Conservation (phyloP, 306 rosid species). For the Cucurbita maxima region DNA sequence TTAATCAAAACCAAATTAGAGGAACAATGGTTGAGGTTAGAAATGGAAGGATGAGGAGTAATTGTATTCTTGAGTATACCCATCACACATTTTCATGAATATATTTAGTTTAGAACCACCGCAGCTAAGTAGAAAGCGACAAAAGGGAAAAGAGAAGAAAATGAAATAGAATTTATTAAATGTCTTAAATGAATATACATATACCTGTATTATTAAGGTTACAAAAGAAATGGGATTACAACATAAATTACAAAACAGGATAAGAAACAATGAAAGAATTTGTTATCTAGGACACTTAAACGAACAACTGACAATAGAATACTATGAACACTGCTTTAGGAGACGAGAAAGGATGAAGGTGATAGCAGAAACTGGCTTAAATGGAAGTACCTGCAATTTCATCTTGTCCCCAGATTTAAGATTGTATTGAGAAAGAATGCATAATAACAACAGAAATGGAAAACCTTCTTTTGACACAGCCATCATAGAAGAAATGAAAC, state of each 20-base stretch:
- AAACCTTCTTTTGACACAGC: background rate
- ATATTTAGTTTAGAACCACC: too few relatives aligned
- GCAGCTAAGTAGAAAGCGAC: too few relatives aligned
- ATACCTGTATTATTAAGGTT: background rate
- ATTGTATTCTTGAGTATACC: background rate
- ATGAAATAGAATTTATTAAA: background rate
- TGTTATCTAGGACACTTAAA: background rate
- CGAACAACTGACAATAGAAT: background rate
- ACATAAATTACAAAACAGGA: background rate
- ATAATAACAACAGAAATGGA: background rate
- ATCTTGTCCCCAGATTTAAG: background rate
- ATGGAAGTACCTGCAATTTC: slow-evolving; percentile 9
- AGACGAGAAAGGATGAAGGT: background rate
- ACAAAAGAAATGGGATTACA: background rate
- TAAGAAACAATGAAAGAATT: slow-evolving; percentile 2
- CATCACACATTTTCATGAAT: background rate
- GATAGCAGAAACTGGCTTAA: slow-evolving; percentile 1
- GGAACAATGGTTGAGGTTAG: background rate
- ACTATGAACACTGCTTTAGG: background rate
- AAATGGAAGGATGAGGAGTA: background rate
- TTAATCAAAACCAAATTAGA: background rate
- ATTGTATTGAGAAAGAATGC: background rate
- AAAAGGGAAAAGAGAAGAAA: background rate
- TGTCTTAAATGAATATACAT: background rate
- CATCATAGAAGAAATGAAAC: background rate